Base-by-base conservation (phyloP, 106 monocot species). In the Cymbidium sinense region DNA sequence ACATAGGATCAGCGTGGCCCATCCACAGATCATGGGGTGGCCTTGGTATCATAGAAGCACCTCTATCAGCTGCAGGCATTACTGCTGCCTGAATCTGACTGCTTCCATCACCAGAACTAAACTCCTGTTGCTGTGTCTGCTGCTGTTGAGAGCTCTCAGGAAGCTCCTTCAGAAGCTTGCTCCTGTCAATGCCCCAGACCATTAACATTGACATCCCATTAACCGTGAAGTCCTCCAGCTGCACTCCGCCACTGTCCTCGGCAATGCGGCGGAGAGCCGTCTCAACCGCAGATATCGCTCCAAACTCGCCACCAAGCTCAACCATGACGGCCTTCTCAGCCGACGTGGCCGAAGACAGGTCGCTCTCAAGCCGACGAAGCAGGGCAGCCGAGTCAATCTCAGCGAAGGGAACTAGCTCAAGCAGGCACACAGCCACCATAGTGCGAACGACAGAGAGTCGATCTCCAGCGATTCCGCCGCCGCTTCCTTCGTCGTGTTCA, bases 331-430 rank as follows among this genome's bases (percentile, higher is more conserved):
- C 80, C 80, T 84, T 84, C 82, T 99, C 95, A 0, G 91, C 75
- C 0, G 84, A 77, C 0, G 85, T 81, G 37, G 88, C 86, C 7
- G 90, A 90, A 2, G 90, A 88, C 34, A 78, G 77, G 11, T 94
- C 96, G 43, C 82, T 78, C 77, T 91, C 89, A 52, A 98, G 80
- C 67, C 90, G 88, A 64, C 94, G 74, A 25, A 87, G 76, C 31
- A 98, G 44, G 2, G 89, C 87, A 20, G 87, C 81, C 7, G 99
- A 90, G 75, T 99, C 95, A 29, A 89, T 85, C 55, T 92, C 83
- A 13, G 83, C 51, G 83, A 99, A 99, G 33, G 99, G 99, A 34
- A 94, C 89, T 29, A 89, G 80, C 82, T 99, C 99, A 5, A 99
- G 89, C 7, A 99, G 87, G 85, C 84, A 92, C 25, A 99, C 99